phyloP scores from a whole-genome alignment of 441 rosid genomes.

The Populus trichocarpa region DNA sequence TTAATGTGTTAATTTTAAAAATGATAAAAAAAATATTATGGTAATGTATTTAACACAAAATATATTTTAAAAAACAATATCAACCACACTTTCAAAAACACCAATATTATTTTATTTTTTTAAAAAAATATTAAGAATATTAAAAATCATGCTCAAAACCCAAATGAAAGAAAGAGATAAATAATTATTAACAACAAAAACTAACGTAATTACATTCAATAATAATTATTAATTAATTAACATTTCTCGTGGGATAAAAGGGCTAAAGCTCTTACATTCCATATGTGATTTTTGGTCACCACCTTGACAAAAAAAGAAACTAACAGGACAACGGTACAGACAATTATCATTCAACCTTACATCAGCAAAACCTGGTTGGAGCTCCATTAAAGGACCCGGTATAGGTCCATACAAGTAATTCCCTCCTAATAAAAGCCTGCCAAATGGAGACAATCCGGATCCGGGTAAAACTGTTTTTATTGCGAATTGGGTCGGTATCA shows the following conservation, averaged over 20 bases:
- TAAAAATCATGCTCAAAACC: background rate
- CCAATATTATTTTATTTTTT: too few relatives aligned
- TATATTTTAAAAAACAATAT: too few relatives aligned
- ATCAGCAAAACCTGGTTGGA: conserved; percentile 58
- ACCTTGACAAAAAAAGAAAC: conserved; percentile 76
- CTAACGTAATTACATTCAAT: background rate
- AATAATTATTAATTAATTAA: too few relatives aligned
- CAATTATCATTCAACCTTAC: conserved; percentile 66
- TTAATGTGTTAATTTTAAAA: too few relatives aligned
- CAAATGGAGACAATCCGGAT: conserved; percentile 45
- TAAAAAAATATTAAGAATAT: too few relatives aligned
- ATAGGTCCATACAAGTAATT: conserved; percentile 76
- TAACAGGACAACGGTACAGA: conserved; percentile 61
- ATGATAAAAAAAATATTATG: too few relatives aligned
- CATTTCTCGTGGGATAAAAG: conserved; percentile 46
- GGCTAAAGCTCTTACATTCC: conserved; percentile 63
- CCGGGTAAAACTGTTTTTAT: conserved; percentile 45
- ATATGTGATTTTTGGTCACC: conserved; percentile 52
- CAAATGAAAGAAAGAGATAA: background rate
- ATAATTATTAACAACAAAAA: background rate
- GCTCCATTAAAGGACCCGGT: conserved; percentile 51
- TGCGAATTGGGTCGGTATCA: conserved; percentile 76
- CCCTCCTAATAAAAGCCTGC: conserved; percentile 71
- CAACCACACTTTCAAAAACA: too few relatives aligned
- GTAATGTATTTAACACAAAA: too few relatives aligned